phyloP scores from a whole-genome alignment of 2,329 filamentous ascomycete genomes.

The Penicillium olsonii region DNA sequence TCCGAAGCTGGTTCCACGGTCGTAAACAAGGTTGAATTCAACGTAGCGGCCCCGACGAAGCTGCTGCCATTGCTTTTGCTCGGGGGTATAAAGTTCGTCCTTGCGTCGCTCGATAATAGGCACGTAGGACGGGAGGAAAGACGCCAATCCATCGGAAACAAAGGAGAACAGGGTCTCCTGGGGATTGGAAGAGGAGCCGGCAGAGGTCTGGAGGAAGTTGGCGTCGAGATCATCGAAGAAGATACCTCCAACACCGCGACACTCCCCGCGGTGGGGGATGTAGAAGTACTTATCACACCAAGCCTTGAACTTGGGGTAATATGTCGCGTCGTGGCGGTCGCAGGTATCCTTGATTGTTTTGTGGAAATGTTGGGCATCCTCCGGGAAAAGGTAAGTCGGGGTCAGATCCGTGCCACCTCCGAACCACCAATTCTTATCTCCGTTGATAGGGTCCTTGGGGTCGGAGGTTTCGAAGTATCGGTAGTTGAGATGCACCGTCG shows the following conservation, averaged over 20 bases:
- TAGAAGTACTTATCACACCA: conserved; percentile 99
- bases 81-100: conserved; percentile 83
- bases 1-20: conserved; percentile 91
- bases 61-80: conserved; percentile 96
- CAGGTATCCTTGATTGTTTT: conserved; percentile 88
- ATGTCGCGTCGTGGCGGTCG: conserved; percentile 87
- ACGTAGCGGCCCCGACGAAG: conserved; percentile 92
- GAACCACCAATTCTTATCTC: conserved; percentile 88
- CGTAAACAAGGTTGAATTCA: conserved; percentile 97
- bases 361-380: conserved; percentile 97
- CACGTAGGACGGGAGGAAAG: conserved; percentile 87
- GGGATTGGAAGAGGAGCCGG: conserved; percentile 67
- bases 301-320: conserved; percentile 93
- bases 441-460: conserved; percentile 68
- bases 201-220: conserved; percentile 40
- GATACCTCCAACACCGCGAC: conserved; percentile 88
- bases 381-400: conserved; percentile 90
- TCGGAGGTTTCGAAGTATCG: conserved; percentile 97
- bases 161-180: conserved; percentile 90
- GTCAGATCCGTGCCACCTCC: conserved; percentile 94
- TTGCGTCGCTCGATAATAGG: conserved; percentile 87
- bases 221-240: conserved; percentile 97
- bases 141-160: conserved; percentile 77
- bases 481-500: conserved; percentile 97
- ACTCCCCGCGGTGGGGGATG: conserved; percentile 86